Evolutionary conservation across 2,329 filamentous ascomycete species (phyloP).

Genomic region (Knoxdaviesia capensis): DNA sequence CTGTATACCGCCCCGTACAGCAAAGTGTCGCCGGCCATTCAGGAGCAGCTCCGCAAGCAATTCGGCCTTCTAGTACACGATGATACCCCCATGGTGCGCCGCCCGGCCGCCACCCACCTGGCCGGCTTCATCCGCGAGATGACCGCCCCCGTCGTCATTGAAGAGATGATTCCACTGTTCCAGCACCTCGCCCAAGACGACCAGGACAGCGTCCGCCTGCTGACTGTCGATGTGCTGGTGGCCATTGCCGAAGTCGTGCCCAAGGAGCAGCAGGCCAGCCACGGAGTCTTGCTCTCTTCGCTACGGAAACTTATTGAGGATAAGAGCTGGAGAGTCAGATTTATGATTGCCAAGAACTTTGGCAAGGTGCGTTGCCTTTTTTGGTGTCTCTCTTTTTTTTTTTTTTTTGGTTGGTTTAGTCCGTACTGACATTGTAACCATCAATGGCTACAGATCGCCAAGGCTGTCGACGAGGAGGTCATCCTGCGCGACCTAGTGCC

Average conservation of each 20-base stretch:
- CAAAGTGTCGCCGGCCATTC: constrained; percentile 70
- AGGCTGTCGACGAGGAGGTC: constrained; percentile 94
- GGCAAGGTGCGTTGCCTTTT: constrained; percentile 50
- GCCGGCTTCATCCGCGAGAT: constrained; percentile 97
- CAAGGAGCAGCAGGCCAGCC: constrained; percentile 93
- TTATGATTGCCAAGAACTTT: constrained; percentile 97
- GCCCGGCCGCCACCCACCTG: constrained; percentile 89
- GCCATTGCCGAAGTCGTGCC: constrained; percentile 92
- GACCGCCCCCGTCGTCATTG: constrained; percentile 75
- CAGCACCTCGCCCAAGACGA: constrained; percentile 92
- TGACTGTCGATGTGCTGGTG: constrained; percentile 93
- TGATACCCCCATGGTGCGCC: constrained; percentile 96
- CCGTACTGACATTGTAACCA: not conserved
- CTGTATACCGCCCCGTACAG: constrained; percentile 88
- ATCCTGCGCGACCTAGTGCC: constrained; percentile 85
- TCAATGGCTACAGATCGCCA: constrained; percentile 51
- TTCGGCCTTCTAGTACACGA: constrained; percentile 90
- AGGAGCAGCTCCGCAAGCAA: constrained; percentile 80
- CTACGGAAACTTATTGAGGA: constrained; percentile 90
- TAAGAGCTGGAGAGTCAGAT: constrained; percentile 97
- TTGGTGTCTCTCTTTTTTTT: not conserved
- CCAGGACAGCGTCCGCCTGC: constrained; percentile 86
- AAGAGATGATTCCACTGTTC: constrained; percentile 98
- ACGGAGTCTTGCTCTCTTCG: constrained; percentile 78
- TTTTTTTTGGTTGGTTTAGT: not conserved